Evolutionary conservation across 441 rosid species (phyloP), one percentile per base, ranked within the genome.

Genomic region (Breynia disticha): DNA sequence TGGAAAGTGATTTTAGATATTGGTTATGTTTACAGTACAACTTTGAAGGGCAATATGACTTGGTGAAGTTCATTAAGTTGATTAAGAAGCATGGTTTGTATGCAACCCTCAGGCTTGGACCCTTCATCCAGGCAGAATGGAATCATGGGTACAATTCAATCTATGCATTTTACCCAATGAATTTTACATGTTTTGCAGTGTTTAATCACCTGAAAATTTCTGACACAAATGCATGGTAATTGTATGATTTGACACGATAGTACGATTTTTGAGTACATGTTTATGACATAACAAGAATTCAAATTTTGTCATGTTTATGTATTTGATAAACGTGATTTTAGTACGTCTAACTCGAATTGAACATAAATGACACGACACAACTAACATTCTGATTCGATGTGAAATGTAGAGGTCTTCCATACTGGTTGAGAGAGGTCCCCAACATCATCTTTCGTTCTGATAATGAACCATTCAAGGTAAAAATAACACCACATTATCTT

Each of bases 61-160:
- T 89, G 64, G 88, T 89, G 56, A 84, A 74, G 54, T 93, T 89
- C 79, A 57, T 93, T 59, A 93, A 73, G 77, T 21, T 77, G 75
- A 61, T 81, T 18, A 57, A 42, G 4, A 79, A 84, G 69, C 65
- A 79, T 46, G 79, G 76, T 0, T 62, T 89, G 90, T 80, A 72
- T 56, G 96, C 56, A 17, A 77, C 72, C 43, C 61, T 93, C 39
- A 70, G 97, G 71, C 65, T 88, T 59, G 99, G 99, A 21, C 96
- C 99, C 2, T 93, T 86, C 67, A 72, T 93, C 56, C 96, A 93
- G 69, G 99, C 90, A 54, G 99, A 93, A 69, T 93, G 97, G 97
- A 93, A 81, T 60, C 95, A 93, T 42, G 97, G 97, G 97, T 91
- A 82, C 19, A n/a, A 54, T 48, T 59, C 35, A 11, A 11, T 20